These are phyloP conservation scores for Termitomyces sp. DNA, from an alignment of 768 basidiomycete species.

Conservation along the genomic window DNA sequence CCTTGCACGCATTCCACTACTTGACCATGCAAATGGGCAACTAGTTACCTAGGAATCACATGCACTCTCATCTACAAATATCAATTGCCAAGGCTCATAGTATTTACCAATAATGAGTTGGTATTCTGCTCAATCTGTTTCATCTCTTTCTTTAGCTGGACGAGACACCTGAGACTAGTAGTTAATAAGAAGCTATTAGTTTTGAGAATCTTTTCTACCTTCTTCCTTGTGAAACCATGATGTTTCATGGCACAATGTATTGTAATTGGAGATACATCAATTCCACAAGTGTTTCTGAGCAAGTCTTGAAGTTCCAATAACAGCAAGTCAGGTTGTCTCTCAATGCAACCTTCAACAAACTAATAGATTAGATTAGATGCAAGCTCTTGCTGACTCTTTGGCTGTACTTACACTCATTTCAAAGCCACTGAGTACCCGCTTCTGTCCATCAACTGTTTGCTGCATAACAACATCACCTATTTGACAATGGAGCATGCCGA, in stretches of 20 bases:
- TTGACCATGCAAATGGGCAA: slow-evolving; percentile 23
- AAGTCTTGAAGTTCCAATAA: slow-evolving; percentile 16
- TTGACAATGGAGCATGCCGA: too few species aligned
- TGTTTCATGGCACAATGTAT: slow-evolving; percentile 15
- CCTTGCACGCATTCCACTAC: slow-evolving; percentile 19
- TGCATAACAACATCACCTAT: too few species aligned
- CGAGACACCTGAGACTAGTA: neutral
- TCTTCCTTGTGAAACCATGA: slow-evolving; percentile 15
- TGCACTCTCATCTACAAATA: slow-evolving; percentile 29
- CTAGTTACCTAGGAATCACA: slow-evolving; percentile 19
- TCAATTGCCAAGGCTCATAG: slow-evolving; percentile 20
- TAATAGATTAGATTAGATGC: neutral
- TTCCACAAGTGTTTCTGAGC: slow-evolving; percentile 12
- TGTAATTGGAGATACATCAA: slow-evolving; percentile 9
- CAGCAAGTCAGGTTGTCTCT: too few species aligned
- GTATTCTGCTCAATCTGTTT: slow-evolving; percentile 16
- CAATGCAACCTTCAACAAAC: too few species aligned
- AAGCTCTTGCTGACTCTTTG: neutral
- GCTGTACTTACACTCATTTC: too few species aligned
- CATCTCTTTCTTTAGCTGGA: slow-evolving; percentile 19
- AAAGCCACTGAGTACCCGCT: too few species aligned
- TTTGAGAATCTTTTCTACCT: slow-evolving; percentile 3
- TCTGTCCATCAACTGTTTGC: too few species aligned
- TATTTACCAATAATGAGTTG: slow-evolving; percentile 11
- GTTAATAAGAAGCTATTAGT: too few species aligned